Percentiles rank a stretch among this genome's conserved stretches.
These are phyloP conservation scores for Collybia mongolica DNA, from an alignment of 768 basidiomycete species.

Conservation along the genomic window DNA sequence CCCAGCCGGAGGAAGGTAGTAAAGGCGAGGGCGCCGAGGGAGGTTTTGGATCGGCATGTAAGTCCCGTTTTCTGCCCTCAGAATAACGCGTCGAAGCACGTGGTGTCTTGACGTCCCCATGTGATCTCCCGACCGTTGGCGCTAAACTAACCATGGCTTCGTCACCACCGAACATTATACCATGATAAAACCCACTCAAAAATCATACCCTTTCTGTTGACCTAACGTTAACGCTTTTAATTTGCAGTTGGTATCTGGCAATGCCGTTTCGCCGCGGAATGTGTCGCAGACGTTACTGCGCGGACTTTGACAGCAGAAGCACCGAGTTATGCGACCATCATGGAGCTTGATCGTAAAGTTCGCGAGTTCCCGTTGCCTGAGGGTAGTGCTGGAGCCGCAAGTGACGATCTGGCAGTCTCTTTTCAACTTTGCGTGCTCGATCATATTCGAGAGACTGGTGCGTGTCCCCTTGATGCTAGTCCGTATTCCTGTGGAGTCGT, in stretches of 20 bases:
- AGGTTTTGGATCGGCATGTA: constrained; percentile 31
- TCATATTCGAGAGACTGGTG: constrained; percentile 48
- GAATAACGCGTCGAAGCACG: too few relatives aligned
- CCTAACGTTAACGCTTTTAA: neutral
- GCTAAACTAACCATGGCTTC: too few relatives aligned
- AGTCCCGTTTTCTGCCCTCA: constrained; percentile 5
- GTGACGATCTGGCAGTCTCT: constrained; percentile 29
- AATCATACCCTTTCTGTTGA: too few relatives aligned
- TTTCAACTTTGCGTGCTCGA: constrained; percentile 48
- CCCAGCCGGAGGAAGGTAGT: constrained; percentile 33
- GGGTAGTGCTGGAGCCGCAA: constrained; percentile 5
- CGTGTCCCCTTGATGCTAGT: constrained; percentile 7
- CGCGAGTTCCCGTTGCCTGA: constrained; percentile 47
- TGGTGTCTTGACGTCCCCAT: too few relatives aligned
- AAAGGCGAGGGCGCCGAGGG: constrained; percentile 22
- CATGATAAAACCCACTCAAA: too few relatives aligned
- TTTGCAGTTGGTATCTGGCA: constrained; percentile 56
- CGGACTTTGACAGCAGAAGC: constrained; percentile 63
- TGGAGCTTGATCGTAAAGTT: constrained; percentile 68
- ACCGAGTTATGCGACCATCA: constrained; percentile 61
- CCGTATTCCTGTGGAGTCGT: neutral
- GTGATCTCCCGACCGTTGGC: too few relatives aligned
- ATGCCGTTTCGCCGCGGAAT: constrained; percentile 64
- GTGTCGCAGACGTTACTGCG: constrained; percentile 60
- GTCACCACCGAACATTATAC: too few relatives aligned